Base-by-base conservation (phyloP, 73 alveolate species). In the Paraurostyla sp. region DNA sequence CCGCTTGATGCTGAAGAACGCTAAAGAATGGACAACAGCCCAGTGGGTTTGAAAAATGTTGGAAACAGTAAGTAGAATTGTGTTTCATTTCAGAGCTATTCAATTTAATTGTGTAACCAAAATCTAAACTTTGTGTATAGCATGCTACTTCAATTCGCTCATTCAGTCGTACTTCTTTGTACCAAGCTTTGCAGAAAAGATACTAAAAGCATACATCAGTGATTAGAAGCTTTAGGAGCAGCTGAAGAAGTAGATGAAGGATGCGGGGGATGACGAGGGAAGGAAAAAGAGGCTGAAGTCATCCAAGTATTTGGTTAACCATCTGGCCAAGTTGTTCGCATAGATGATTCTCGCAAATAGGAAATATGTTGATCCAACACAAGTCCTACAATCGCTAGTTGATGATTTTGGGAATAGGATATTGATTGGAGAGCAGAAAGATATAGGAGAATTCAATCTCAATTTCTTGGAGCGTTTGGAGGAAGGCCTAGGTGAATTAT, bases 401-500 rank as follows among this genome's bases (percentile, higher is more conserved):
- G 97, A 95, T 71, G 97, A 91, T 40, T 87, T 87, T 75, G 98
- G 98, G 16, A 95, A 93, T 88, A 52, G 81, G 27, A 54, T 95
- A 0, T 84, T 92, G 46, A 81, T 95, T 13, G 98, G 98, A 15
- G 97, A 89, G 41, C 85, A 95, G 90, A 80, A 91, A 76, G 98
- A 95, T 68, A 83, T 95, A 11, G 97, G 97, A 38, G 98, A 95
- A 88, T 95, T 95, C 80, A 91, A 95, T 80, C 57, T 91, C 56
- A 93, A 86, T 42, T 85, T 95, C 62, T 57, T 93, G 11, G 92
- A 91, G 32, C 80, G 95, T 49, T 41, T 95, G 20, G 97, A 75
- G 20, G 96, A 94, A 73, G 97, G 96, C 3, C 60, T 95, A 33
- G 88, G 71, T 7, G 76, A 85, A 25, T 50, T 23, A 25, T 7